phyloP scores from a whole-genome alignment of 2,329 filamentous ascomycete genomes.

The Xylaria polymorpha region DNA sequence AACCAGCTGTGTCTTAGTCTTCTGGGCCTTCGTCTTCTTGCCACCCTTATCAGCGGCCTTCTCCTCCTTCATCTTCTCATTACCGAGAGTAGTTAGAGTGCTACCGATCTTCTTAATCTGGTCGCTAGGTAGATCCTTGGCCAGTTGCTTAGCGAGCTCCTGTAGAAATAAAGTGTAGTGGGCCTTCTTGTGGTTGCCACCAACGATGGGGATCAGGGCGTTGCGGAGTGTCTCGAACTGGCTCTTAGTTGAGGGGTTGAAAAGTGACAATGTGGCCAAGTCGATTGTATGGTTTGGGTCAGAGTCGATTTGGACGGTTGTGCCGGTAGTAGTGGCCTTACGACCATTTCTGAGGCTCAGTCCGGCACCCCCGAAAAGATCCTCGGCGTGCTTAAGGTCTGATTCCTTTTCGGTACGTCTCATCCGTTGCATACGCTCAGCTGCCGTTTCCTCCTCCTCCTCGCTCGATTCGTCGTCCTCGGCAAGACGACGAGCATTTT shows the following conservation, averaged over 20 bases:
- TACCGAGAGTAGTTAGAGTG: conserved; percentile 86
- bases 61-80: conserved; percentile 99
- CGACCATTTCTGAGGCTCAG: conserved; percentile 71
- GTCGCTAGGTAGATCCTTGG: conserved; percentile 87
- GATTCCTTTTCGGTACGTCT: conserved; percentile 85
- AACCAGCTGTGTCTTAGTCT: conserved; percentile 89
- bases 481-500: conserved; percentile 64
- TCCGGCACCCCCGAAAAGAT: conserved; percentile 82
- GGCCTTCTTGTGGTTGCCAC: conserved; percentile 82
- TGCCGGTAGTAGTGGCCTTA: conserved; percentile 73
- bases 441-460: conserved; percentile 77
- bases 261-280: conserved; percentile 81
- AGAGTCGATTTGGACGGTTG: conserved; percentile 74
- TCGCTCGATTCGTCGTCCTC: conserved; percentile 67
- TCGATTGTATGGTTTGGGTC: conserved; percentile 86
- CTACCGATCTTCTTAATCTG: conserved; percentile 98
- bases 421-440: conserved; percentile 78
- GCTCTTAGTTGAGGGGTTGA: conserved; percentile 87
- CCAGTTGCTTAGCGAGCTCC: conserved; percentile 88
- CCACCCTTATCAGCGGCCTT: conserved; percentile 92
- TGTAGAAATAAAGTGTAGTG: conserved; percentile 91
- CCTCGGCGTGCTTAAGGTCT: conserved; percentile 89
- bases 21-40: conserved; percentile 97
- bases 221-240: conserved; percentile 86
- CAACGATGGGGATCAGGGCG: conserved; percentile 81